phyloP scores from a whole-genome alignment of 2,329 filamentous ascomycete genomes.

The Alternaria metachromatica region DNA sequence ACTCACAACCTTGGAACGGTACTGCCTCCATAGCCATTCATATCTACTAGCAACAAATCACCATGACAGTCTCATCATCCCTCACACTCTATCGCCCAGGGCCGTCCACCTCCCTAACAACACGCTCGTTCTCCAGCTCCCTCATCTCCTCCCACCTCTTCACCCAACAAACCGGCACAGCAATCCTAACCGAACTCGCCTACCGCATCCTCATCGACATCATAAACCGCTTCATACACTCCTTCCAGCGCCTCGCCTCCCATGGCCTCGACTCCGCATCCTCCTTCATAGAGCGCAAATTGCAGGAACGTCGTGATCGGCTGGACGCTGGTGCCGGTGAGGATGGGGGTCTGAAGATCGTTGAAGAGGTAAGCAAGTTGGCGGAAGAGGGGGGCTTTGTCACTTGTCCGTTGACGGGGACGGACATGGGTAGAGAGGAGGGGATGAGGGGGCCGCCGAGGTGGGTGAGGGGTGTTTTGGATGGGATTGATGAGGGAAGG shows the following conservation, averaged over 20 bases:
- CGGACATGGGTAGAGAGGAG: neutral
- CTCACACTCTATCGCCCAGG: constrained; percentile 20
- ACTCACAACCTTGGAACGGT: too few relatives aligned
- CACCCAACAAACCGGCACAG: constrained; percentile 30
- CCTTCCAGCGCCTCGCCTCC: constrained; percentile 32
- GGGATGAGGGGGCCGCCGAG: constrained; percentile 21
- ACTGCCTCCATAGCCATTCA: neutral
- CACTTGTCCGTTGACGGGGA: constrained; percentile 28
- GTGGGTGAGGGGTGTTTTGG: constrained; percentile 35
- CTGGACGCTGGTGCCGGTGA: neutral
- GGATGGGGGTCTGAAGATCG: constrained; percentile 17
- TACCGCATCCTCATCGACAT: constrained; percentile 41
- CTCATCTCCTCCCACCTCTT: constrained; percentile 22
- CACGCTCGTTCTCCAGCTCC: constrained; percentile 8
- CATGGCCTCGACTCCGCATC: constrained; percentile 31
- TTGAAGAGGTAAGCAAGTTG: constrained; percentile 31
- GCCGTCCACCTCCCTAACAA: constrained; percentile 2
- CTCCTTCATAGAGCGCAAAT: constrained; percentile 32
- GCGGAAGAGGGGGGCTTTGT: constrained; percentile 26
- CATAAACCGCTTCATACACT: constrained; percentile 31
- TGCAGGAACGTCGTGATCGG: constrained; percentile 22
- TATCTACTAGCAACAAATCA: neutral
- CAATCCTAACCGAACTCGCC: constrained; percentile 38
- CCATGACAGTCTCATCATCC: constrained; percentile 23
- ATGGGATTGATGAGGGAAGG: constrained; percentile 36